Percentiles rank a stretch among this genome's conserved stretches.
Evolutionary conservation across 768 basidiomycete species (phyloP).

Genomic region (Panaeolus cyanescens): DNA sequence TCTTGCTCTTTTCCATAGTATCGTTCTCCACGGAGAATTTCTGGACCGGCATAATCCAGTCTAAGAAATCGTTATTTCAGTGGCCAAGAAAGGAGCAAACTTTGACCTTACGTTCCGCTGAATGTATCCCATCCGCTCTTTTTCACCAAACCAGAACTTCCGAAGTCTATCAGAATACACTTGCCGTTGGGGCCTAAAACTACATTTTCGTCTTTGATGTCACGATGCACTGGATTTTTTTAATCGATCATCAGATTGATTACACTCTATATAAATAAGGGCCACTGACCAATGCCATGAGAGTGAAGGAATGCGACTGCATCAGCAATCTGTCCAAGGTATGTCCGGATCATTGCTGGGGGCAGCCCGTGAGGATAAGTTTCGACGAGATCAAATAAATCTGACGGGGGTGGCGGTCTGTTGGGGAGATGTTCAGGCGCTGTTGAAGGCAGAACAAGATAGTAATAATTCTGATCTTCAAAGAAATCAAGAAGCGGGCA

Average conservation of each 20-base stretch:
- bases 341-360: conserved; percentile 70
- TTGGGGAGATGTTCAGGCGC: conserved; percentile 58
- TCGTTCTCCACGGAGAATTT: conserved; percentile 92
- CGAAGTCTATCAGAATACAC: conserved; percentile 96
- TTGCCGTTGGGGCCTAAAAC: conserved; percentile 78
- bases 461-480: conserved; percentile 95
- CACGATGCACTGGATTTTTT: conserved; percentile 75
- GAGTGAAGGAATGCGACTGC: conserved; percentile 87
- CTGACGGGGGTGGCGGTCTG: conserved; percentile 62
- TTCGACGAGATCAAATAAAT: conserved; percentile 97
- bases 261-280: neutral
- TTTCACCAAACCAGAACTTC: conserved; percentile 85
- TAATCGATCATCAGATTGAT: conserved; percentile 10
- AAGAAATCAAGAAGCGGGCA: conserved; percentile 96
- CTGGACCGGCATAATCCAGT: conserved; percentile 93
- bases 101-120: conserved; percentile 79
- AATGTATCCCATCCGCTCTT: conserved; percentile 90
- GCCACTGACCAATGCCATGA: conserved; percentile 79
- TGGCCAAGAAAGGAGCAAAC: conserved; percentile 5
- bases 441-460: conserved; percentile 84
- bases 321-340: conserved; percentile 93
- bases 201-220: conserved; percentile 98
- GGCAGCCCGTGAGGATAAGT: conserved; percentile 84
- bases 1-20: conserved; percentile 98
- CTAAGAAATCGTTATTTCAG: conserved; percentile 36